Evolutionary conservation across 345 rosid species (phyloP), one percentile per base, ranked within the genome.

Genomic region (Populus deltoides): DNA sequence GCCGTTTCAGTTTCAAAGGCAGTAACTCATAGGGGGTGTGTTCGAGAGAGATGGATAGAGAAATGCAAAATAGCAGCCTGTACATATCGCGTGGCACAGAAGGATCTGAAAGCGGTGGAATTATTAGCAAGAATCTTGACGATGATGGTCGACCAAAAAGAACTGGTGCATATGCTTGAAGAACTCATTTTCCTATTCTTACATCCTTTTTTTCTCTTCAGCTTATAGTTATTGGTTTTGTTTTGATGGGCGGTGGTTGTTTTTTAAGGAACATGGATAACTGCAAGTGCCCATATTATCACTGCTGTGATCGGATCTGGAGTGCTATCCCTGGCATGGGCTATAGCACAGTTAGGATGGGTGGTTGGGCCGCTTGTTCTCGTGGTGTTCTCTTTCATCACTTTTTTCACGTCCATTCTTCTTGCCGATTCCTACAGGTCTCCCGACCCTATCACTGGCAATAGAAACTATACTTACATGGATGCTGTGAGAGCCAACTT

Each of bases 221-320:
- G 3, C 20, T 59, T 59, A 45, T 45, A 4, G 65, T 59, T 59
- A 6, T n/a, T 59, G 18, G 1, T 7, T 59, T 24, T 59, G 24
- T 59, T 59, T 20, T 59, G 20, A 59, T 10, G 27, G 11, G 29
- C 0, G 65, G 27, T 59, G 65, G 41, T 31, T 38, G 51, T 33
- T 62, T 12, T 35, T 67, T 71, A 63, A 94, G 99, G 99, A 68
- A 93, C 95, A 33, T 88, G 94, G 94, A 24, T 90, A 8, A 90
- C 94, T 9, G 98, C 93, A 0, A 90, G 95, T 74, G 93, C 97
- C 3, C 98, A 94, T 79, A 94, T 94, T 43, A 94, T 94, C 49
- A 94, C 98, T 0, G 97, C 97, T 0, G 97, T 94, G 81, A 94
- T 94, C 24, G 98, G 97, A 10, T 93, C 95, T 29, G 98, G 98